Percentiles rank a stretch among this genome's conserved stretches.
These are phyloP conservation scores for Secale cereale DNA, from an alignment of 176 grass and related monocot species.

Conservation along the genomic window DNA sequence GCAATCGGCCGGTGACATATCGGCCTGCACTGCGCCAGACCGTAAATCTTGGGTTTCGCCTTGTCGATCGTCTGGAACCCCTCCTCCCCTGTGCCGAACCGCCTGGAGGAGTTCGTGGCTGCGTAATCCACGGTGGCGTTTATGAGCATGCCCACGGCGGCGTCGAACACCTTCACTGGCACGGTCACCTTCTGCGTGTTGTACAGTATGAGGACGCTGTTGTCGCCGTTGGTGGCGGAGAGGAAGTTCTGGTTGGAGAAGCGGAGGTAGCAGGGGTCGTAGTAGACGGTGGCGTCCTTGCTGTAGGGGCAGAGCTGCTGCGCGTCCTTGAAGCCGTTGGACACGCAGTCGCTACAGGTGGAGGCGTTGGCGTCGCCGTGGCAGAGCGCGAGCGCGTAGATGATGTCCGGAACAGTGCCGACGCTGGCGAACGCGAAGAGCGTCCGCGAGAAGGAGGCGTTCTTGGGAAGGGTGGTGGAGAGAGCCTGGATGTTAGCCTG, in stretches of 20 bases:
- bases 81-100: constrained; percentile 34
- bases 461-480: constrained; percentile 11
- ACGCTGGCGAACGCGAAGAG: neutral
- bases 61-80: neutral
- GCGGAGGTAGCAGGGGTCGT: constrained; percentile 48
- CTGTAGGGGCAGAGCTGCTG: constrained; percentile 3
- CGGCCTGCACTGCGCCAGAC: constrained; percentile 52
- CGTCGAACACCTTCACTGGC: constrained; percentile 6
- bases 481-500: constrained; percentile 18
- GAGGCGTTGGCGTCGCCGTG: constrained; percentile 21
- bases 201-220: rapidly evolving
- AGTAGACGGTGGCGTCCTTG: constrained; percentile 7
- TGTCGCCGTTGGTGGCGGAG: neutral
- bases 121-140: constrained; percentile 38
- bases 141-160: neutral
- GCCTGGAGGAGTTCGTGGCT: constrained; percentile 22
- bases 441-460: neutral
- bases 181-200: constrained; percentile 17
- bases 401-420: constrained; percentile 15
- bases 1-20: constrained; percentile 33
- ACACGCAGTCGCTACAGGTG: neutral
- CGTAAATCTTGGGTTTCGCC: constrained; percentile 19
- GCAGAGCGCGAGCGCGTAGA: constrained; percentile 32
- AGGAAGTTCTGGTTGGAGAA: constrained; percentile 58
- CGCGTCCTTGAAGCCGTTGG: neutral